A percentile compares a stretch with the other conserved stretches of the same genome.
These are phyloP conservation scores for Moelleriella libera DNA, from an alignment of 2,329 filamentous ascomycete genomes.

Conservation along the genomic window DNA sequence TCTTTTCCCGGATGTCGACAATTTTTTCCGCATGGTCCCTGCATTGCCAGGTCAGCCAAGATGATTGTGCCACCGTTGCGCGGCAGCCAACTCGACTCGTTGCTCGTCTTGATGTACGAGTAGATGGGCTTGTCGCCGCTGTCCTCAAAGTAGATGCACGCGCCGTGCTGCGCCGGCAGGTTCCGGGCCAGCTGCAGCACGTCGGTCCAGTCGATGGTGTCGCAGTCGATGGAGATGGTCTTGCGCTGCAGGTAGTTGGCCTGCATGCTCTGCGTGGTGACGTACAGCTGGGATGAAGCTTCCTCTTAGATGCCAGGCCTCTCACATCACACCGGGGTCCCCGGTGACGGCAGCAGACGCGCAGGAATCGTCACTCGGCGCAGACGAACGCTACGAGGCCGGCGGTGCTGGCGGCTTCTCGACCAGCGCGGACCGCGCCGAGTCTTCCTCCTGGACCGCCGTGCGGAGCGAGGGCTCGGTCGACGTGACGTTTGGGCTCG, in stretches of 20 bases:
- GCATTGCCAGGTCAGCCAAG: too few species aligned
- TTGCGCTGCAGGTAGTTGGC: slow-evolving; percentile 11
- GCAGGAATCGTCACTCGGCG: slow-evolving; percentile 2
- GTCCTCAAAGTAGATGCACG: slow-evolving; percentile 14
- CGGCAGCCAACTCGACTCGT: not conserved
- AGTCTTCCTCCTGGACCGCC: not conserved
- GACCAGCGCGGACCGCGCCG: not conserved
- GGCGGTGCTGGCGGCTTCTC: too few species aligned
- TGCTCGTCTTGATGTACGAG: slow-evolving; percentile 14
- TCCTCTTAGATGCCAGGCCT: not conserved
- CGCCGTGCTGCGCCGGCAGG: slow-evolving; percentile 12
- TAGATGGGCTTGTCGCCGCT: slow-evolving; percentile 15
- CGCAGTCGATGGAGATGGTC: slow-evolving; percentile 17
- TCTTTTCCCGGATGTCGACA: slow-evolving; percentile 15
- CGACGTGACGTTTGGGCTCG: slow-evolving; percentile 4
- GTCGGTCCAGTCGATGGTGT: slow-evolving; percentile 18
- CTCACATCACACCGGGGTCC: not conserved
- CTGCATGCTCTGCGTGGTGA: slow-evolving; percentile 10
- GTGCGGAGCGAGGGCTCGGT: not conserved
- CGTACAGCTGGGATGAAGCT: slow-evolving; percentile 9
- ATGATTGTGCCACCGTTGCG: too few species aligned
- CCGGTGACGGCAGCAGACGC: not conserved
- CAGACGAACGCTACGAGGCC: too few species aligned
- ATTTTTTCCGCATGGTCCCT: slow-evolving; percentile 9
- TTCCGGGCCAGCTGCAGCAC: slow-evolving; percentile 12